Evolutionary conservation across 2,329 filamentous ascomycete genomes (phyloP).

Genomic region (Diaporthe caulivora): DNA sequence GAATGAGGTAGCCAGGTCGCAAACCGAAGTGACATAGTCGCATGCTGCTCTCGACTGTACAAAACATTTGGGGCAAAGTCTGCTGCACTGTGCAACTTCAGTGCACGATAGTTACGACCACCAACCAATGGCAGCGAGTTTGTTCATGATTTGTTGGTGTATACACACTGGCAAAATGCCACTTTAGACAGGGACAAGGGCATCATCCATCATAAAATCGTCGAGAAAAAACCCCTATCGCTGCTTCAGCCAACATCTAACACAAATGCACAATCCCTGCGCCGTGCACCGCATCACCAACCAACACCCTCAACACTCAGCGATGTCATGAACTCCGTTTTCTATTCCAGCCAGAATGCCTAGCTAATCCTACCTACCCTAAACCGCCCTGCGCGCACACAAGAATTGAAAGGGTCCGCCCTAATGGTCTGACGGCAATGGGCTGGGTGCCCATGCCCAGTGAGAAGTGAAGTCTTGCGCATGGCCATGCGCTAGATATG

Average conservation of each 20-base stretch:
- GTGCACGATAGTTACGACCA: background rate
- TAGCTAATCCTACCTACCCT: background rate
- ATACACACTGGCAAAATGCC: slow-evolving; percentile 18
- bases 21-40: background rate
- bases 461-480: background rate
- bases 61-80: background rate
- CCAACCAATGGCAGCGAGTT: background rate
- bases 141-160: slow-evolving; percentile 13
- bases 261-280: slow-evolving; percentile 1
- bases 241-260: background rate
- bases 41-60: background rate
- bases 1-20: background rate
- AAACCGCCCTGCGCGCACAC: background rate
- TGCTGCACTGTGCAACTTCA: background rate
- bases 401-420: slow-evolving; percentile 9
- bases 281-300: background rate
- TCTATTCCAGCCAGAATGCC: slow-evolving; percentile 15
- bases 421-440: slow-evolving; percentile 4
- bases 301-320: background rate
- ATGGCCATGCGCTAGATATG: background rate
- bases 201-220: slow-evolving; percentile 13
- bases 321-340: background rate
- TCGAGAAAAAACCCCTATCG: background rate
- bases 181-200: background rate
- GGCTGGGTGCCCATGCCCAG: background rate